Conservation (phyloP, 257 asterid genomes). For the Fraxinus anomala region DNA sequence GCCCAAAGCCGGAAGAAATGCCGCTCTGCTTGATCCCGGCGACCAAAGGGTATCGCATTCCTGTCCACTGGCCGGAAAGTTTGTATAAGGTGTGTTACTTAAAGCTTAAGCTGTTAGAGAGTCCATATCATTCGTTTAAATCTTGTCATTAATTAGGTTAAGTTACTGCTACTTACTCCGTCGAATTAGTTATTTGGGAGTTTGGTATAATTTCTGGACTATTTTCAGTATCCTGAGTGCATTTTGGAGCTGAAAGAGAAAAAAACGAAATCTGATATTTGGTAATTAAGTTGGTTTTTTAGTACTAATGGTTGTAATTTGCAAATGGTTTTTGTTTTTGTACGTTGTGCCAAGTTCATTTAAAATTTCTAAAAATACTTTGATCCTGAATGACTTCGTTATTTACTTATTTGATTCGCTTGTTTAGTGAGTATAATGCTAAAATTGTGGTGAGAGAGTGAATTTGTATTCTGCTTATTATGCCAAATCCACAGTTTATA, state of each 20-base stretch:
- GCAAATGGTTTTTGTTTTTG: background rate
- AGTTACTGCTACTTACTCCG: background rate
- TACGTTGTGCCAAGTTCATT: background rate
- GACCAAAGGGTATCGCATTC: conserved; percentile 72
- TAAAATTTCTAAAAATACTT: too few species aligned
- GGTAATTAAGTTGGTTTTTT: background rate
- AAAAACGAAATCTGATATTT: background rate
- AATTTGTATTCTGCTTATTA: background rate
- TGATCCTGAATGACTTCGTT: background rate
- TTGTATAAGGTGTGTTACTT: conserved; percentile 64
- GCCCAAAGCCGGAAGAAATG: conserved; percentile 71
- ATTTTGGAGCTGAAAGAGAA: background rate
- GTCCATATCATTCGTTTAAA: background rate
- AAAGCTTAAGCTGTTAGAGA: background rate
- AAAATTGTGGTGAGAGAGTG: background rate
- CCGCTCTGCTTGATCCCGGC: conserved; percentile 96
- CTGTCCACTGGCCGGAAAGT: conserved; percentile 95
- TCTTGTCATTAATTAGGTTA: background rate
- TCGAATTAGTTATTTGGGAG: background rate
- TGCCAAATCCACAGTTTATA: background rate
- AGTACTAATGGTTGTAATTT: background rate
- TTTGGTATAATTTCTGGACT: background rate
- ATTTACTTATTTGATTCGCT: background rate
- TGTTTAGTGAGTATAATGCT: background rate
- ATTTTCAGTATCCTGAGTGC: background rate